Conservation (phyloP, 345 rosid genomes). For the Dipteronia dyeriana region DNA sequence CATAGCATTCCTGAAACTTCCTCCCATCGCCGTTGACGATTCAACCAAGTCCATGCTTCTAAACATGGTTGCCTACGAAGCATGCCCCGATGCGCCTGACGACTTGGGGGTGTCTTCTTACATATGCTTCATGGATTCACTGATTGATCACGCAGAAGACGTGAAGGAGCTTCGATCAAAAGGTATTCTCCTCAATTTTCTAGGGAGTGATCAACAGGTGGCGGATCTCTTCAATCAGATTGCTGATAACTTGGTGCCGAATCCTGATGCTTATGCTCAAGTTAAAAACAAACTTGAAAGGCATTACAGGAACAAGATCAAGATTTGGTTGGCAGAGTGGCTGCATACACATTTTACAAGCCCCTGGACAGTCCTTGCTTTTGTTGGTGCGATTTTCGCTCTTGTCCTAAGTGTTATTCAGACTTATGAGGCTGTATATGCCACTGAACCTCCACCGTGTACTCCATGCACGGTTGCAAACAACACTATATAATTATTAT, state of each 20-base stretch:
- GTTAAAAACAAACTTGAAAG: not conserved
- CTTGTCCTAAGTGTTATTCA: not conserved
- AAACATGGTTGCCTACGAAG: constrained; percentile 15
- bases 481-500: too few relatives aligned
- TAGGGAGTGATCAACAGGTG: constrained; percentile 10
- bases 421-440: too few relatives aligned
- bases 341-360: not conserved
- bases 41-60: not conserved
- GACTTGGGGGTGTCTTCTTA: constrained; percentile 11
- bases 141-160: constrained; percentile 18
- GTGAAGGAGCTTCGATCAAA: constrained; percentile 11
- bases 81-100: not conserved
- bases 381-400: not conserved
- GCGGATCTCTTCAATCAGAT: not conserved
- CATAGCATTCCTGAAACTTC: not conserved
- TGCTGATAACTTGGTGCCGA: constrained; percentile 5
- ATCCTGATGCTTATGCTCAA: not conserved
- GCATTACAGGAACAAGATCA: not conserved
- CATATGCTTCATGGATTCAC: constrained; percentile 14
- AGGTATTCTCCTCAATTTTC: constrained; percentile 1
- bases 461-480: too few relatives aligned
- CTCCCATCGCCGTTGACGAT: not conserved
- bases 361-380: constrained; percentile 12
- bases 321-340: constrained; percentile 6
- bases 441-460: too few relatives aligned